Base-by-base conservation (phyloP, 2,329 filamentous ascomycete genomes). In the Neonectria punicea region DNA sequence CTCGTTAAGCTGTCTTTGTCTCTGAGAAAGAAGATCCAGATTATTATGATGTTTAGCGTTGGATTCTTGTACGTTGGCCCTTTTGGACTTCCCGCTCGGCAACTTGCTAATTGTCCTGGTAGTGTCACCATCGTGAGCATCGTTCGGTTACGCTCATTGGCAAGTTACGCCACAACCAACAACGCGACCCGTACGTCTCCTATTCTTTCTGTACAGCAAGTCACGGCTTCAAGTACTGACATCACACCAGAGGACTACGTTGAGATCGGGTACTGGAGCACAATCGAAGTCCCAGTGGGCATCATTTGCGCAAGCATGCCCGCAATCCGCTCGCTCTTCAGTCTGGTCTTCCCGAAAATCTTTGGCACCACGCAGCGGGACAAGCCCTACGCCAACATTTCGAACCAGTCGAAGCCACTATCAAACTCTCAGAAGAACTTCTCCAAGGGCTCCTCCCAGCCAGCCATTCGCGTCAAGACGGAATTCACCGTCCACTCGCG, bases 41-140 rank as follows among this genome's bases (percentile, higher is more conserved):
- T 83, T 7, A 69, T 75, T 13, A 58, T 82, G 56, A 83, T 84
- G 80, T 83, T 85, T 61, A 76, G 75, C 6, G 76, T 84, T 34
- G 82, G 82, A 5, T 70, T 75, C 36, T 80, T 80, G 62, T 74
- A 62, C 25, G 73, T 70, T 14, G 8, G 5, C 36, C 2, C 34
- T 41, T 46, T 30, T 8, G 18, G 5, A 16, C 47, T 20, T 28
- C 22, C n/a, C 5, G 5, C 2, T 57, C 10, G 25, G 2, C 4
- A 20, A 14, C 30, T 49, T 34, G 13, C 54, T 64, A 7, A 54
- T 22, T 7, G 13, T 22, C 20, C 57, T 36, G 36, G 5, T 16
- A 72, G 70, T 60, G 67, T 75, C 41, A 72, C 67, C 9, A 57
- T 71, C 41, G 66, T 74, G 47, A 73, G 70, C 50, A 65, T 71